Conservation (phyloP, 208 protist species). For the Crithidia fasciculata region DNA sequence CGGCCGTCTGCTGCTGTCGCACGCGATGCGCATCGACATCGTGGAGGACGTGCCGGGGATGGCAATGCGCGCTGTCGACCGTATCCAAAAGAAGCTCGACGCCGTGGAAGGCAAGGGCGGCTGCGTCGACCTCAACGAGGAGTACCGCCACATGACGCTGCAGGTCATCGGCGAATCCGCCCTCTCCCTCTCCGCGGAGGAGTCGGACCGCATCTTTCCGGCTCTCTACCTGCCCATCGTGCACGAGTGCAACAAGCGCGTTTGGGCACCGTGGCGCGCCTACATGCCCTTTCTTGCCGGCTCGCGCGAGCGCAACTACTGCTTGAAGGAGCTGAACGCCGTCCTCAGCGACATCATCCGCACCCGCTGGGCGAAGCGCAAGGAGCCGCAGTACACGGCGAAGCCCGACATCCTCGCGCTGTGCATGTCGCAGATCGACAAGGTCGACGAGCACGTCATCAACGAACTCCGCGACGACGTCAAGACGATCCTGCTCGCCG, state of each 20-base stretch:
- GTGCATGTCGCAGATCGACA: slow-evolving; percentile 85
- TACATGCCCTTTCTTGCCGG: slow-evolving; percentile 82
- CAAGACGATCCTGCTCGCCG: slow-evolving; percentile 90
- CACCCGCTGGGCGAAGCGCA: slow-evolving; percentile 59
- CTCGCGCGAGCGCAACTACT: slow-evolving; percentile 65
- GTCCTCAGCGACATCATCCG: slow-evolving; percentile 80
- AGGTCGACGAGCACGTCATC: slow-evolving; percentile 57
- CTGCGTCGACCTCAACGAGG: slow-evolving; percentile 86
- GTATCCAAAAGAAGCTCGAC: slow-evolving; percentile 71
- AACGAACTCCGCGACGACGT: slow-evolving; percentile 85
- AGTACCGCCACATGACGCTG: slow-evolving; percentile 92
- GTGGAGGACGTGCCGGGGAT: slow-evolving; percentile 82
- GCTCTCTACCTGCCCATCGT: slow-evolving; percentile 91
- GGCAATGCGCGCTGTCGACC: slow-evolving; percentile 65
- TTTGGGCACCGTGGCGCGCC: slow-evolving; percentile 90
- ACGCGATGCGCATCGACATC: slow-evolving; percentile 88
- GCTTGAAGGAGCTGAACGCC: slow-evolving; percentile 75
- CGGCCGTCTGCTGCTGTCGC: slow-evolving; percentile 79
- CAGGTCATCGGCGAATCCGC: slow-evolving; percentile 89
- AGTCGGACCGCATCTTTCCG: slow-evolving; percentile 89
- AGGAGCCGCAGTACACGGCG: slow-evolving; percentile 38
- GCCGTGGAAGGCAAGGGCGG: slow-evolving; percentile 15
- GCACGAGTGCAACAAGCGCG: slow-evolving; percentile 88
- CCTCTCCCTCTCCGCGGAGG: slow-evolving; percentile 79
- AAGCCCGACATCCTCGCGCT: slow-evolving; percentile 79